Conservation (phyloP, 2,329 filamentous ascomycete species). For the Venturia pyrina region DNA sequence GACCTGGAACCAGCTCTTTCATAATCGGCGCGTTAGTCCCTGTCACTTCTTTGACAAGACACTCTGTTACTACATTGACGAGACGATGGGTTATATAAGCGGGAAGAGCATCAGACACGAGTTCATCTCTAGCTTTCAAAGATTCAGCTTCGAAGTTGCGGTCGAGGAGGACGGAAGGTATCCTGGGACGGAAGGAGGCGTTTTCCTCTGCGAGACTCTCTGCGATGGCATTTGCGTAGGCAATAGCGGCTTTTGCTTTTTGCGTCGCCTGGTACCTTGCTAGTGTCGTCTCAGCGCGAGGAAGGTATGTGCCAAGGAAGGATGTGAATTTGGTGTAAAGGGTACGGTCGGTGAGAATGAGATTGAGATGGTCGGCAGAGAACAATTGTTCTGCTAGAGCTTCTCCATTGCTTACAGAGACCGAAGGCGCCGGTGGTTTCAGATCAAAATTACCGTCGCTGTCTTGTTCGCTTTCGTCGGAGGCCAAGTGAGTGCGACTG, state of each 20-base stretch:
- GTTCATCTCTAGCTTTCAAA: slow-evolving; percentile 22
- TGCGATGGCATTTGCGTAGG: slow-evolving; percentile 35
- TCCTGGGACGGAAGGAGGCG: neutral
- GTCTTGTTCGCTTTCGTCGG: neutral
- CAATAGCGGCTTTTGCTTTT: slow-evolving; percentile 33
- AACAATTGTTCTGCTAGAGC: slow-evolving; percentile 24
- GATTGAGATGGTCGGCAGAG: slow-evolving; percentile 32
- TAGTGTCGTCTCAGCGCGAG: slow-evolving; percentile 25
- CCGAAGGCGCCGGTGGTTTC: neutral
- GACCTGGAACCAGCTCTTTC: slow-evolving; percentile 29
- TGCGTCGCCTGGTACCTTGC: slow-evolving; percentile 29
- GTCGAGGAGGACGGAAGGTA: slow-evolving; percentile 26
- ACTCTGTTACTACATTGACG: slow-evolving; percentile 31
- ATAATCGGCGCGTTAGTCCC: slow-evolving; percentile 30
- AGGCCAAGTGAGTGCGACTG: neutral
- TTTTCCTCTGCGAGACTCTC: neutral
- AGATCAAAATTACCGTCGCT: neutral
- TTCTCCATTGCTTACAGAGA: neutral
- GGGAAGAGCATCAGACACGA: slow-evolving; percentile 32
- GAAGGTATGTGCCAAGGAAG: slow-evolving; percentile 31
- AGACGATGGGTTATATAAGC: slow-evolving; percentile 32
- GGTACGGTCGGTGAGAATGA: slow-evolving; percentile 29
- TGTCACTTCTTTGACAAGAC: slow-evolving; percentile 34
- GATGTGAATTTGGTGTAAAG: slow-evolving; percentile 26
- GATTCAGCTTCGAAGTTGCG: slow-evolving; percentile 26